These are phyloP conservation scores for Nidularia sp. DNA, from an alignment of 768 basidiomycete genomes.

Conservation along the genomic window DNA sequence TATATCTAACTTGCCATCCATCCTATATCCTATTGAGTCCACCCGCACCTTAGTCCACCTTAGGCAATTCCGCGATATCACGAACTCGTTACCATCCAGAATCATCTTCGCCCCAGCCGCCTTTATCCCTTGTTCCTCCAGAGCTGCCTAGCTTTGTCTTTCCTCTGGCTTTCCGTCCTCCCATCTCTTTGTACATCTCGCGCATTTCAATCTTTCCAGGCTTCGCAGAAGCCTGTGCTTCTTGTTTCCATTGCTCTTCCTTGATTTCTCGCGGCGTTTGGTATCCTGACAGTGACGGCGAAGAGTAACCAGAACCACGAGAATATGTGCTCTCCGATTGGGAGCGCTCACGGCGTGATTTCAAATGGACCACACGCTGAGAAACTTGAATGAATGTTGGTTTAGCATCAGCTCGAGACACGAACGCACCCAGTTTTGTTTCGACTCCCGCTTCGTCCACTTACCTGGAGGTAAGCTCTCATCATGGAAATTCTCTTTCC, in stretches of 20 bases:
- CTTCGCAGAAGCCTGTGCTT: slow-evolving; percentile 43
- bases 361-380: slow-evolving; percentile 52
- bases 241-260: slow-evolving; percentile 70
- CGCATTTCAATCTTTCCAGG: slow-evolving; percentile 86
- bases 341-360: slow-evolving; percentile 35
- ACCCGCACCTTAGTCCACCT: no score
- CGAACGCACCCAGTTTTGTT: slow-evolving; percentile 76
- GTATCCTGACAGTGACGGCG: slow-evolving; percentile 56
- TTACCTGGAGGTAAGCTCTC: slow-evolving; percentile 75
- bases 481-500: slow-evolving; percentile 84
- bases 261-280: slow-evolving; percentile 77
- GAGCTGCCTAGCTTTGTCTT: slow-evolving; percentile 74
- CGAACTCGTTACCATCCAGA: neutral
- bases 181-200: slow-evolving; percentile 87
- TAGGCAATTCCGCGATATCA: no score
- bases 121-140: slow-evolving; percentile 66
- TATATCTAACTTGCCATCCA: no score
- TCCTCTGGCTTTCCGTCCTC: slow-evolving; percentile 72
- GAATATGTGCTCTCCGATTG: slow-evolving; percentile 27
- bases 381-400: neutral
- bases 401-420: slow-evolving; percentile 3
- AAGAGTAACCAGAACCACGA: slow-evolving; percentile 42
- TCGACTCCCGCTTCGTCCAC: slow-evolving; percentile 93
- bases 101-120: slow-evolving; percentile 58
- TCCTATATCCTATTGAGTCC: no score